Evolutionary conservation across 1,139 yeast genomes (phyloP), one percentile per base, ranked within the genome.

Genomic region (Taphrina deformans): DNA sequence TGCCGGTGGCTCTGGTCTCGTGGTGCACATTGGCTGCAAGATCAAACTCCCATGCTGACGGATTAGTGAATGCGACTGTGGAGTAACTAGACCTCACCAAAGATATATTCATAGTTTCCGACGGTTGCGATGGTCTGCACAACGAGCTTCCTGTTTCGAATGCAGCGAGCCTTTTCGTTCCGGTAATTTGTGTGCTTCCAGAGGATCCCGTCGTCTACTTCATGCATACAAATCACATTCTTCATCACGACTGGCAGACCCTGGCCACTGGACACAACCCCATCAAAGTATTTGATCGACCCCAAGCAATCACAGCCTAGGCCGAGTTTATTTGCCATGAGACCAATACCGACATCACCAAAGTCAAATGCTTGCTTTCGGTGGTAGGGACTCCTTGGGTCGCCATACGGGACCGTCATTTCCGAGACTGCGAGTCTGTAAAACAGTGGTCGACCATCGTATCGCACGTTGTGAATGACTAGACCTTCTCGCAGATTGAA

Each of bases 271-370:
- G 86, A 81, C 73, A 86, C 85, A 75, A 84, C 85, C 26, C 89
- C 92, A 76, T 87, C 92, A 77, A 88, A 75, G 77, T 88, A 88
- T 74, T 88, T 91, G 71, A 88, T 88, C 55, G 85, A 90, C 72
- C 93, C 95, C 75, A 87, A 87, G 78, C 95, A 88, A 75, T 88
- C 95, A 75, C 95, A 88, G 44, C 93, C 93, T 65, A 88, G 80
- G 24, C 88, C 78, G 71, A 88, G 80, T 48, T 92, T 89, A 76
- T 88, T 88, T 61, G 95, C 85, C 85, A 88, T 85, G 79, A 85
- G 84, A 72, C 95, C 95, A 69, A 91, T 92, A 78, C 95, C 95
- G 75, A 87, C 87, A 76, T 88, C 95, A 74, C 95, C 95, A 71
- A 88, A 84, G 77, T 88, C 95, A 75, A 88, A 84, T 52, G 95